Evolutionary conservation across 2,329 filamentous ascomycete species (phyloP), one percentile per base, ranked within the genome.

Genomic region (Colletotrichum australisinense): DNA sequence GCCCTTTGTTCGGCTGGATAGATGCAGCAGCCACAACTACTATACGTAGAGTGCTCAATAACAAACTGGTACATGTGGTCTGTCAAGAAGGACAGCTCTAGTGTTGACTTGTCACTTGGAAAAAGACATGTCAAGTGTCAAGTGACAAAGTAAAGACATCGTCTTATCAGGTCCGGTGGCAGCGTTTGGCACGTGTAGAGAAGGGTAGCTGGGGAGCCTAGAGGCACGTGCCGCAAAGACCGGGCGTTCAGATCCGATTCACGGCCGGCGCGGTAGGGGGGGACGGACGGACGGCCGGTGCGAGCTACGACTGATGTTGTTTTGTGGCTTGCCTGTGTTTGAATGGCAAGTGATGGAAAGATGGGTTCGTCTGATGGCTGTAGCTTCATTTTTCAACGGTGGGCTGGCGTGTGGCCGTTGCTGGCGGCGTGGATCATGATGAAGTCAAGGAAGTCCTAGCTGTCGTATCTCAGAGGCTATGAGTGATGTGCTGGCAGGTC

Each of bases 121-220:
- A 8, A n/a, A 8, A 30, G 30, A 19, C 19, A 19, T 42, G 38
- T 42, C 38, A 49, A 49, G 19, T 19, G 42, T n/a, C 42, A 5
- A 49, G 42, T n/a, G 42, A 49, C 42, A 49, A n/a, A 32, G 0
- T 32, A 12, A 32, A 32, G 32, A 32, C 30, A 9, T 30, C 30
- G 30, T 5, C 32, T 12, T 32, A 12, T 32, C 32, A 32, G 32
- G 32, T 4, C 32, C 32, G 32, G 9, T 32, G 32, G 32, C 59
- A 35, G 59, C 69, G 49, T 69, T 72, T 63, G 38, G 58, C 69
- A 72, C 69, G 69, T 69, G 69, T 72, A 46, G 32, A 12, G 32
- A 22, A 16, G 28, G 22, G 52, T 38, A 49, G 49, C 56, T 32
- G 32, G 32, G 32, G 38, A 1, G 14, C 2, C 38, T 57, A 3